Base-by-base conservation (phyloP, 78 protist genomes). In the Cavenderia fasciculata region DNA sequence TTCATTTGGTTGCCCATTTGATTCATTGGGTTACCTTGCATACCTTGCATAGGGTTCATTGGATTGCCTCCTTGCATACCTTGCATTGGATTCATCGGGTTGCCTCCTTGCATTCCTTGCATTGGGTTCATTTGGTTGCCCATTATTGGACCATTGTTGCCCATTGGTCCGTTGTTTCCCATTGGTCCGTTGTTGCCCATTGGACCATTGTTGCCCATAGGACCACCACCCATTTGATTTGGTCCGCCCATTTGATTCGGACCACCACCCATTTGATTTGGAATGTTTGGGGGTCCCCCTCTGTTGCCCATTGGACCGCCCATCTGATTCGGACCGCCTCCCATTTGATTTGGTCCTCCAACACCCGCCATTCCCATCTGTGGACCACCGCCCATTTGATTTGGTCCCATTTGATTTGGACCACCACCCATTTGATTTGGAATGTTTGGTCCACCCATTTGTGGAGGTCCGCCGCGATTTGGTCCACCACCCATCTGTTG, bases 401-500 rank as follows among this genome's bases (percentile, higher is more conserved):
- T 29, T 2, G 63, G 63, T 18, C 43, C 49, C 62, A 46, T 51
- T n/a, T 2, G 31, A 1, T 4, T 8, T n/a, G n/a, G n/a, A n/a
- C n/a, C n/a, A 33, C 62, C 62, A 27, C 54, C 59, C 76, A 70
- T 70, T 11, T 25, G 10, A 8, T 10, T 25, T 51, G 38, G 65
- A n/a, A 31, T 61, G 19, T 16, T n/a, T 18, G 29, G 25, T 43
- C 74, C 74, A n/a, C 27, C 51, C 74, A 68, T 68, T 43, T 68
- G 74, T 59, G 66, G 16, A 1, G 12, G 21, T 16, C 27, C 27
- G 71, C 57, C 38, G 78, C 49, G 78, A 49, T 71, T 71, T 27
- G 21, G 14, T 31, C n/a, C n/a, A 21, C 18, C 29, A 36, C 19
- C 66, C 34, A 21, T 46, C 34, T 72, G 78, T 27, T 29, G 38